Base-by-base conservation (phyloP, 2,329 filamentous ascomycete species). In the Cladosporium sp. region DNA sequence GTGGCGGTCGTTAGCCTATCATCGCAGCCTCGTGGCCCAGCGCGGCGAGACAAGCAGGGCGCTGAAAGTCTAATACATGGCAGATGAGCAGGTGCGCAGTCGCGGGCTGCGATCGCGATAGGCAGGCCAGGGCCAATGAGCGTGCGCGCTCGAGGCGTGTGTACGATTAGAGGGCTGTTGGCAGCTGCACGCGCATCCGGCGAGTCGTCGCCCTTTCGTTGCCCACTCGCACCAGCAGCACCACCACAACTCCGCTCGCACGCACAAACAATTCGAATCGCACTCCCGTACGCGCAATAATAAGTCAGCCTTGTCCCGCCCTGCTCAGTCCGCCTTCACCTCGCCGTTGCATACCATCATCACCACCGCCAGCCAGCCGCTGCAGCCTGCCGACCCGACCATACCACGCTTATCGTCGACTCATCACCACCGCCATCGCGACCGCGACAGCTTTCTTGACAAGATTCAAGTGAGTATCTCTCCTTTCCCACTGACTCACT, bases 391-490 rank as follows among this genome's bases (percentile, higher is more conserved):
- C 52, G 30, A 38, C 54, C 30, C 40, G 42, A 28, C 28, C 54
- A 56, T 43, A 38, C 28, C 42, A 22, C 52, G 42, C 52, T 49
- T 49, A 56, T 56, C 54, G 12, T 39, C 54, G 54, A 49, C 54
- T 47, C 42, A 47, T 55, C 52, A 25, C 37, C 52, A 17, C 14
- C 19, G 49, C 49, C 52, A 17, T 17, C 19, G 49, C 49, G 49
- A 51, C 49, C 34, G 36, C 20, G 38, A 34, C 37, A 56, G 54
- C 54, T 56, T 56, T 56, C 54, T 56, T 56, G 54, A 49, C 40
- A 6, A 30, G 30, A 37, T 49, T 56, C 54, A 56, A 56, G 54
- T 56, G 42, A 56, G 54, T 56, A 20, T 25, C 34, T 28, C 34
- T 45, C 30, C 51, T 34, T 36, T 28, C 19, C 28, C 22, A 17